These are phyloP conservation scores for Pseudocercospora pini-densiflorae DNA, from an alignment of 2,329 filamentous ascomycete species.

Conservation along the genomic window DNA sequence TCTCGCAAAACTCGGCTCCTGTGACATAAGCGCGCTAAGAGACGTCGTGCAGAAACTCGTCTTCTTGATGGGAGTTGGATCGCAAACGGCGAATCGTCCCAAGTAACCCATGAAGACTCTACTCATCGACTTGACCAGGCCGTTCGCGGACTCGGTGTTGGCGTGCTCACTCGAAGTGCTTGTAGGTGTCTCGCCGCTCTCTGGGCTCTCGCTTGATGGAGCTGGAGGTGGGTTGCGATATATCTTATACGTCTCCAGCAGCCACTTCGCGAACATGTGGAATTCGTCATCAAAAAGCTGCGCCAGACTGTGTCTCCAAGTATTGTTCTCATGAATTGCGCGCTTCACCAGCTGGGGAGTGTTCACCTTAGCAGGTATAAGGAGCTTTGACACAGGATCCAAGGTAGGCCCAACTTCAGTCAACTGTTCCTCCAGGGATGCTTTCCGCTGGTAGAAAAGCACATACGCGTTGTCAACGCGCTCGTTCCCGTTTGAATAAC, in stretches of 20 bases:
- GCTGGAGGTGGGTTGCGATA: constrained; percentile 7
- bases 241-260: constrained; percentile 16
- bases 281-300: constrained; percentile 34
- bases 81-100: constrained; percentile 23
- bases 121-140: constrained; percentile 11
- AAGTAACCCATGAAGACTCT: constrained; percentile 16
- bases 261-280: constrained; percentile 27
- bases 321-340: constrained; percentile 24
- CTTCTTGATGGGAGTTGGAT: constrained; percentile 17
- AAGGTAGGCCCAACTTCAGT: constrained; percentile 11
- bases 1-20: constrained; percentile 12
- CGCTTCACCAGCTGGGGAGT: constrained; percentile 16
- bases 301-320: constrained; percentile 23
- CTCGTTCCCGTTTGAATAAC: constrained; percentile 63
- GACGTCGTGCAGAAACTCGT: constrained; percentile 10
- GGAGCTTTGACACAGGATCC: constrained; percentile 14
- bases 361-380: constrained; percentile 25
- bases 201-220: not conserved
- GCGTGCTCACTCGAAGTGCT: not conserved
- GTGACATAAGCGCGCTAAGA: constrained; percentile 15
- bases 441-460: constrained; percentile 81
- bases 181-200: not conserved
- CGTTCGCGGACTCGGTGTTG: not conserved
- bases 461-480: constrained; percentile 79
- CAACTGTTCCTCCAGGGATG: constrained; percentile 20